Base-by-base conservation (phyloP, 495 filamentous ascomycete genomes). In the Aspergillus biplanus region DNA sequence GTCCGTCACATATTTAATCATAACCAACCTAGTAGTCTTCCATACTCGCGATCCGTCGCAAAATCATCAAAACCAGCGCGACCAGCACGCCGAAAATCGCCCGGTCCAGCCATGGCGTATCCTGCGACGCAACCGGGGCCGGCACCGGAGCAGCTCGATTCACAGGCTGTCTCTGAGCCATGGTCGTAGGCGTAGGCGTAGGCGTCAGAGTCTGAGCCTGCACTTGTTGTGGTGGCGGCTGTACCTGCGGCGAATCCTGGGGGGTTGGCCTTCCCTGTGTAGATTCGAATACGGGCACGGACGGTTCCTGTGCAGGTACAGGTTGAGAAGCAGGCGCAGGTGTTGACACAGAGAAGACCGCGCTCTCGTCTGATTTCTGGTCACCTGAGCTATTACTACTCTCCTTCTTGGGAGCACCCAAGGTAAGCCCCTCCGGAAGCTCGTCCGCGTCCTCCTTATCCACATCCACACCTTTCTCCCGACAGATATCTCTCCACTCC, bases 401-500 rank as follows among this genome's bases (percentile, higher is more conserved):
- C 63, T 81, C 53, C 42, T 11, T 71, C 63, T 82, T 78, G 55
- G 71, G 71, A 70, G 81, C 82, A 11, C 73, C 76, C 62, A 85
- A 63, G 58, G 72, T 71, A 67, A 87, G 66, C 65, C 80, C 81
- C 53, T 80, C 81, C 13, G 80, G 56, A 42, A 55, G 50, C 11
- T 27, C 73, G 59, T 82, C 78, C 60, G 71, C 71, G 70, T 82
- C 83, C 61, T 69, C 63, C 73, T 76, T 64, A 71, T 72, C 73
- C 18, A 53, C 74, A 56, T 75, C 76, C 12, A 78, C 75, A 49
- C 83, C 83, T 63, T 75, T 73, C 73, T 87, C 84, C 65, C 70
- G 67, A 66, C 82, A 87, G 47, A 71, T 73, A 63, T 79, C 85
- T 75, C 87, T 86, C 68, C 86, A 83, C 78, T 88, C 89, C 56